Percentiles rank a stretch among this genome's conserved stretches.
Evolutionary conservation across 2,329 filamentous ascomycete genomes (phyloP).

Genomic region (Neopestalotiopsis rosae): DNA sequence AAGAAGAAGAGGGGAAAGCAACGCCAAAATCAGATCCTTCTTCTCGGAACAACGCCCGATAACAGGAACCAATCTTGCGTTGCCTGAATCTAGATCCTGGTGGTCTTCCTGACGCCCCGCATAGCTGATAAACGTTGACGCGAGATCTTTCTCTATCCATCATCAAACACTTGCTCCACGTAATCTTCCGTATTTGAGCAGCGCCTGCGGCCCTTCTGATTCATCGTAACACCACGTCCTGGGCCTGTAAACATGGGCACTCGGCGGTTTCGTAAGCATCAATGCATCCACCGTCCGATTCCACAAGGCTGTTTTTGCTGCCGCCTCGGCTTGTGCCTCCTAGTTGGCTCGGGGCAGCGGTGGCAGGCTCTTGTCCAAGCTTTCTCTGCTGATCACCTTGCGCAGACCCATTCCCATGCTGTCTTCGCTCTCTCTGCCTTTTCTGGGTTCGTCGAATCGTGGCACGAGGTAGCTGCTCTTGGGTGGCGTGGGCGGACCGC

Average conservation of each 20-base stretch:
- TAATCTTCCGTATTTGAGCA: constrained; percentile 9
- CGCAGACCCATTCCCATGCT: constrained; percentile 38
- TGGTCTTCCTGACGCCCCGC: background rate
- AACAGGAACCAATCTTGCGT: background rate
- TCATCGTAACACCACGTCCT: background rate
- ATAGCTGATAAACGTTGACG: background rate
- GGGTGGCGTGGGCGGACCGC: constrained; percentile 52
- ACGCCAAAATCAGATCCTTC: background rate
- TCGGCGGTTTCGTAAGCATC: constrained; percentile 4
- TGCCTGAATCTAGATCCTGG: constrained; percentile 7
- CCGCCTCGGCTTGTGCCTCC: constrained; percentile 19
- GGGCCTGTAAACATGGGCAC: background rate
- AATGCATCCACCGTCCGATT: constrained; percentile 7
- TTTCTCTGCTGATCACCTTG: constrained; percentile 55
- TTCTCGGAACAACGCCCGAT: background rate
- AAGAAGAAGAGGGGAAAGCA: background rate
- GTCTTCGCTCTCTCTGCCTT: constrained; percentile 29
- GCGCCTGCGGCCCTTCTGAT: constrained; percentile 2
- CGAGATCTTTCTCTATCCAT: background rate
- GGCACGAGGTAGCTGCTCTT: constrained; percentile 44
- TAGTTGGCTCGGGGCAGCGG: constrained; percentile 49
- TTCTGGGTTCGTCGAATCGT: constrained; percentile 39
- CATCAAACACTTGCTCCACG: constrained; percentile 10
- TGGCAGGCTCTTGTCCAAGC: constrained; percentile 65
- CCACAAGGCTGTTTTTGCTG: constrained; percentile 11